Evolutionary conservation across 495 filamentous ascomycete species (phyloP), one percentile per base, ranked within the genome.

Genomic region (Lasiosphaeria hispida): DNA sequence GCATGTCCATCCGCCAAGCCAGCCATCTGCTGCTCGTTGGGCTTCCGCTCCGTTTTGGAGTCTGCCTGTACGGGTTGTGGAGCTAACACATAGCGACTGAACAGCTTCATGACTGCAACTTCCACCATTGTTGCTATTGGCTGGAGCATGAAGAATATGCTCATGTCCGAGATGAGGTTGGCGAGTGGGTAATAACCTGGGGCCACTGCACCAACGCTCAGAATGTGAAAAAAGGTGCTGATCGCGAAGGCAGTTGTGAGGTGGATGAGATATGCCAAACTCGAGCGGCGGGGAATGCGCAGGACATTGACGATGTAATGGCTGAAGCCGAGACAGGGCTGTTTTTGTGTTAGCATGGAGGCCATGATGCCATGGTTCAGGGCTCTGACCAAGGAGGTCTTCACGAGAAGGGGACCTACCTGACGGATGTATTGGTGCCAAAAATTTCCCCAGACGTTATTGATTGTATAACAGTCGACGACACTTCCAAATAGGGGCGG

Each of bases 341-440:
- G 14, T 11, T 13, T 23, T 13, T 23, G 18, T 10, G 36, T 42
- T 18, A 54, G 52, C 18, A 44, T 9, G 8, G 23, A 30, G 5
- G 23, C 23, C 23, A 5, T 30, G 23, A 30, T 5, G 23, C 5
- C 23, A 30, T 30, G 23, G 5, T 13, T 18, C 11, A 40, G 10
- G 15, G n/a, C 13, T 1, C 13, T 15, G 71, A 63, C 1, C 23
- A 30, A 30, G 23, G 23, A 30, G 23, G 23, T 30, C 23, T 30
- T 30, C 23, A 30, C 5, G 23, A 63, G n/a, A 15, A 58, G 48
- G 0, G 65, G 61, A 18, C 74, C 58, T n/a, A 69, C 64, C 49
- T 66, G 57, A 19, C 72, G 71, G 13, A 74, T 38, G 33, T 67
- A 60, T 48, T 74, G 69, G 53, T 78, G 74, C 75, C 75, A 78